These are phyloP conservation scores for Alternaria viburni DNA, from an alignment of 2,329 filamentous ascomycete genomes.

Conservation along the genomic window DNA sequence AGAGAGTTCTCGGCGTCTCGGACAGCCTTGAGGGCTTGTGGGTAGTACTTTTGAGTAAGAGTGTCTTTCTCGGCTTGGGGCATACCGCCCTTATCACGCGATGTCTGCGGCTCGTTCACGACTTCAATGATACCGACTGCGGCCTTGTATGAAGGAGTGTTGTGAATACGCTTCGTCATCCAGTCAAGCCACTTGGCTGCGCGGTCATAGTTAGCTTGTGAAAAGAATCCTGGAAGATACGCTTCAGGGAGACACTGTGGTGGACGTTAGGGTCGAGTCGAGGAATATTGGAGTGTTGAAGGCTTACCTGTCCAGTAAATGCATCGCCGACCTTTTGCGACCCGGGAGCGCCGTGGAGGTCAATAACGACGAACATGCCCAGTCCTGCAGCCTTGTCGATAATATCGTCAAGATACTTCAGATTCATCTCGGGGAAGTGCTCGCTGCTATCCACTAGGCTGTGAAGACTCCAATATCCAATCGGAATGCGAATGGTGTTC, in stretches of 20 bases:
- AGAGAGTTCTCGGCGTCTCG: conserved; percentile 58
- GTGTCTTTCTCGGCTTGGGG: conserved; percentile 36
- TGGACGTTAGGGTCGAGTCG: not conserved
- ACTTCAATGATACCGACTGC: conserved; percentile 64
- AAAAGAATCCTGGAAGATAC: conserved; percentile 61
- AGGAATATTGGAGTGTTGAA: not conserved
- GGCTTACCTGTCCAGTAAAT: conserved; percentile 55
- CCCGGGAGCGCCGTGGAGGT: conserved; percentile 61
- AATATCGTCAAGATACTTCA: conserved; percentile 56
- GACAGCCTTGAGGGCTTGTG: conserved; percentile 54
- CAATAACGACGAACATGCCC: conserved; percentile 62
- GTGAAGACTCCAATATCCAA: conserved; percentile 64
- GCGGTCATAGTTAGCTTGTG: conserved; percentile 62
- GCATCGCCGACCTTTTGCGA: conserved; percentile 56
- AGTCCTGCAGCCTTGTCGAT: conserved; percentile 57
- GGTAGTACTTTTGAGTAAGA: conserved; percentile 52
- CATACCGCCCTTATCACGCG: conserved; percentile 13
- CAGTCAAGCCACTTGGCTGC: conserved; percentile 62
- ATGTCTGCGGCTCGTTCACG: conserved; percentile 62
- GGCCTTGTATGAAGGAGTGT: conserved; percentile 56
- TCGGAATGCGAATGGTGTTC: conserved; percentile 62
- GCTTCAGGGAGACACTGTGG: conserved; percentile 25
- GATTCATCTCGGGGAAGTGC: conserved; percentile 58
- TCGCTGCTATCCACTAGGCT: conserved; percentile 58
- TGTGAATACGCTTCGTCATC: conserved; percentile 62